Conservation (phyloP, 495 filamentous ascomycete species). For the Talaromyces stipitatus region DNA sequence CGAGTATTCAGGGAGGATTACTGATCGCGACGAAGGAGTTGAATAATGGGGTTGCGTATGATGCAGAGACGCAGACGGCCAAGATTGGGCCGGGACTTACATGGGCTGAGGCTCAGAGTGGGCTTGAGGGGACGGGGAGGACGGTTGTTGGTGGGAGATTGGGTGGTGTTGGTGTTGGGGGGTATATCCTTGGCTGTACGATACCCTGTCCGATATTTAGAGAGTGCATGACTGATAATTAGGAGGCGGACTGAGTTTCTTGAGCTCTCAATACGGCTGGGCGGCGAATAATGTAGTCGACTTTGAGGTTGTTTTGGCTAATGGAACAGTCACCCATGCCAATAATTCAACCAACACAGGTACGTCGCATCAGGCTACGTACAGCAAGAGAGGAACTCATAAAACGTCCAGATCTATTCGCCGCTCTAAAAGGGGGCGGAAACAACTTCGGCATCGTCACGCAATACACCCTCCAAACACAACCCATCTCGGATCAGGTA, state of each 20-base stretch:
- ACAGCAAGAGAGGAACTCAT: not conserved
- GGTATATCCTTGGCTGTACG: slow-evolving; percentile 38
- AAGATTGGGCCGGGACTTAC: slow-evolving; percentile 32
- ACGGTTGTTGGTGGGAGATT: slow-evolving; percentile 31
- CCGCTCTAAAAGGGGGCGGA: slow-evolving; percentile 47
- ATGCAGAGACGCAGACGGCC: slow-evolving; percentile 25
- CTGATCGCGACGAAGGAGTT: slow-evolving; percentile 32
- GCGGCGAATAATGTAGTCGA: slow-evolving; percentile 45
- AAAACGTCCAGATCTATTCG: slow-evolving; percentile 41
- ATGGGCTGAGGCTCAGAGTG: slow-evolving; percentile 31
- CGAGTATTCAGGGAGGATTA: slow-evolving; percentile 33
- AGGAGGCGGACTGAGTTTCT: slow-evolving; percentile 38
- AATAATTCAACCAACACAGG: slow-evolving; percentile 30
- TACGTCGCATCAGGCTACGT: slow-evolving; percentile 7
- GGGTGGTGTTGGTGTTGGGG: slow-evolving; percentile 30
- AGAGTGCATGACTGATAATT: not conserved
- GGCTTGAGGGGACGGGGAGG: slow-evolving; percentile 25
- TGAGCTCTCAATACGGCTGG: slow-evolving; percentile 51
- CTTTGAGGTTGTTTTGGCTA: slow-evolving; percentile 50
- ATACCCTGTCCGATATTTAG: not conserved
- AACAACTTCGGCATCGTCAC: slow-evolving; percentile 61
- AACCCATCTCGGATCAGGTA: slow-evolving; percentile 25
- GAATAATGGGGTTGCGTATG: slow-evolving; percentile 24
- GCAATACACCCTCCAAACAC: slow-evolving; percentile 41
- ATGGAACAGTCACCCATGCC: slow-evolving; percentile 44